Conservation (phyloP, 306 rosid species). For the Astragalus glycyphyllos region DNA sequence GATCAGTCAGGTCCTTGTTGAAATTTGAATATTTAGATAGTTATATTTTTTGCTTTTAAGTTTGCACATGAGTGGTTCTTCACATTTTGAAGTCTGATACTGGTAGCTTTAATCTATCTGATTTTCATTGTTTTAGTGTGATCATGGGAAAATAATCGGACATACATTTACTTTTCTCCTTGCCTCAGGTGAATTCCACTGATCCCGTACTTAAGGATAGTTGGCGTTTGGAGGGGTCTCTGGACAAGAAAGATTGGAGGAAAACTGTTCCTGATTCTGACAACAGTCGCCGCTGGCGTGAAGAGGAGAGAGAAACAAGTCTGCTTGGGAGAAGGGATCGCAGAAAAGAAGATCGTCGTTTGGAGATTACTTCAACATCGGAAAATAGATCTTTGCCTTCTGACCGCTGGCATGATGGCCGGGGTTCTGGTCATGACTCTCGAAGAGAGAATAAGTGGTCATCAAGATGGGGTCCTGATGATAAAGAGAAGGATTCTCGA, state of each 20-base stretch:
- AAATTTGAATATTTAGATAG: neutral
- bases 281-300: constrained; percentile 73
- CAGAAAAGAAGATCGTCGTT: constrained; percentile 70
- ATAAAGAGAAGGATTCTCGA: constrained; percentile 73
- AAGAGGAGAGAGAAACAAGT: constrained; percentile 83
- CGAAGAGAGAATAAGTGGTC: constrained; percentile 83
- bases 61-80: constrained; percentile 1
- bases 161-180: constrained; percentile 42
- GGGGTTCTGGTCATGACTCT: constrained; percentile 62
- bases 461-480: constrained; percentile 89
- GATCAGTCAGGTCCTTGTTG: constrained; percentile 4
- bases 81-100: neutral
- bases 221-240: constrained; percentile 70
- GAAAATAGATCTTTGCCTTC: constrained; percentile 59
- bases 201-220: constrained; percentile 64
- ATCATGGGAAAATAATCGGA: constrained; percentile 37
- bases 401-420: constrained; percentile 66
- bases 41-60: neutral
- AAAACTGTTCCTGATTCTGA: constrained; percentile 63
- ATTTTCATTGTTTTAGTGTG: constrained; percentile 8
- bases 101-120: neutral
- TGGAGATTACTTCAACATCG: constrained; percentile 55
- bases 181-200: constrained; percentile 56
- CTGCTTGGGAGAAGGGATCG: constrained; percentile 75
- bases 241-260: constrained; percentile 76